Conservation (phyloP, 129 eudicot species). For the Rutidosis leptorrhynchoides region DNA sequence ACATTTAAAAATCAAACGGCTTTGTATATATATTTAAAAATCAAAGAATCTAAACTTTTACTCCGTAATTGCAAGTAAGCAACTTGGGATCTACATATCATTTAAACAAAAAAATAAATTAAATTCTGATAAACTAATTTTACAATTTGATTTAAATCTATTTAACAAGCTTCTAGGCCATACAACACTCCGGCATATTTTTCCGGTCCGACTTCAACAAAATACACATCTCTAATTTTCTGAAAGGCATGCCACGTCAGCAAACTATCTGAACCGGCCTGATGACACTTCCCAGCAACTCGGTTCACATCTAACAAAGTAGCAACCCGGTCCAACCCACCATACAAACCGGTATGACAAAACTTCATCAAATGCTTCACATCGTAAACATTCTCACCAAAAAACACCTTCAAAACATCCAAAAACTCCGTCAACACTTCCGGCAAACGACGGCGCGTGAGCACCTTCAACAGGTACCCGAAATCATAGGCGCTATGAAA, state of each 20-base stretch:
- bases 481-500: slow-evolving; percentile 14
- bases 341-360: slow-evolving; percentile 1
- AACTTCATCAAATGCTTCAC: slow-evolving; percentile 19
- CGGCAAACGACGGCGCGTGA: slow-evolving; percentile 8
- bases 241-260: slow-evolving; percentile 13
- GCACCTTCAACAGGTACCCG: slow-evolving; percentile 7
- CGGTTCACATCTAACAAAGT: slow-evolving; percentile 14
- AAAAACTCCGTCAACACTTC: background rate
- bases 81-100: background rate
- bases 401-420: slow-evolving; percentile 6
- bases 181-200: slow-evolving; percentile 19
- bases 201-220: slow-evolving; percentile 2
- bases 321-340: slow-evolving; percentile 22
- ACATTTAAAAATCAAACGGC: too few species aligned
- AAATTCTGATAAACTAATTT: background rate
- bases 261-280: slow-evolving; percentile 17
- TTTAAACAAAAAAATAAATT: background rate
- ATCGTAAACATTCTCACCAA: slow-evolving; percentile 9
- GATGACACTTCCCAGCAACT: slow-evolving; percentile 7
- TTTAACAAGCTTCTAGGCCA: background rate
- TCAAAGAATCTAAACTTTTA: background rate
- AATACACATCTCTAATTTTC: slow-evolving; percentile 18
- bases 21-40: too few species aligned
- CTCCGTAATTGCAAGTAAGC: background rate
- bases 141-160: background rate